Base-by-base conservation (phyloP, 345 rosid genomes). In the Brassica incana region DNA sequence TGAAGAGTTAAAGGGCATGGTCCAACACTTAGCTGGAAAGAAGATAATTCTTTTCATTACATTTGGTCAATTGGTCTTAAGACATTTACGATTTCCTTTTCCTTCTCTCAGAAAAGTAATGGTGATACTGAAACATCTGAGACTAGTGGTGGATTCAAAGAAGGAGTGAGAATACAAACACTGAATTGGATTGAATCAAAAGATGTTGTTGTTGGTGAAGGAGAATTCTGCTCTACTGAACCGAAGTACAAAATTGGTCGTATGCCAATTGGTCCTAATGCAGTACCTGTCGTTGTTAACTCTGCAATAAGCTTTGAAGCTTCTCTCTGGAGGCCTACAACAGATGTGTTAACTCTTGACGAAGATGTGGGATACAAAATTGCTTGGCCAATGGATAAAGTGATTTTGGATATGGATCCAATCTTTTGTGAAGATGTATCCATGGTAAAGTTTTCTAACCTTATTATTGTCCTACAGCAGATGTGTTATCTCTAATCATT, bases 191-290 rank as follows among this genome's bases (percentile, higher is more conserved):
- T 38, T 66, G 5, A 38, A 0, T 38, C 54, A 66, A 14, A 1
- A 66, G 54, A 66, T 8, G 54, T 66, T 1, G 54, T 66, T 66
- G 2, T 38, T 66, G 54, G 54, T 38, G 70, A 7, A 16, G 32
- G 32, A 32, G 74, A 54, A 52, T 54, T 70, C 2, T 16, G 25
- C 8, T 14, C n/a, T 52, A 29, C 2, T 52, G 64, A 52, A 70
- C 63, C 29, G 36, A 5, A 5, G 45, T 54, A 70, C 64, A 70
- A 52, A 30, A 70, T 70, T 70, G 48, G 15, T 30, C 4, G 45
- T 15, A 6, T 70, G 15, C 74, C 45, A 10, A 52, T 54, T 30
- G 63, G 74, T 70, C 63, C 45, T n/a, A 70, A 54, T 52, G 73
- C 56, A n/a, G 8, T 45, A 36, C 59, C 12, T 70, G 14, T 70